These are phyloP conservation scores for Colletotrichum spaethianum DNA, from an alignment of 2,329 filamentous ascomycete species.

Conservation along the genomic window DNA sequence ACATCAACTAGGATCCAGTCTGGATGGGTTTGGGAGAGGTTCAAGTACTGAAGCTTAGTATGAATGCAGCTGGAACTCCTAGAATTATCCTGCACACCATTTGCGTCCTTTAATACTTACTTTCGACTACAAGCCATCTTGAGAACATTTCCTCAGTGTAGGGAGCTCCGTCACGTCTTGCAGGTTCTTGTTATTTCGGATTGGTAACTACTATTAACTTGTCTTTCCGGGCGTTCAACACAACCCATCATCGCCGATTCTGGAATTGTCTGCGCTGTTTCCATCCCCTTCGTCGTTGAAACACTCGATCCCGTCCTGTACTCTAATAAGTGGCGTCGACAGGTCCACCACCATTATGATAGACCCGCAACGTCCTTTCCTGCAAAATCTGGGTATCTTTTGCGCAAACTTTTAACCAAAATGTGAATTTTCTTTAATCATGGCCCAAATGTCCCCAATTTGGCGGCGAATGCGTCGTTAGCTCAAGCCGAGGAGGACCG, in stretches of 20 bases:
- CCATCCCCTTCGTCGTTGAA: neutral
- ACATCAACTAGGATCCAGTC: too few relatives aligned
- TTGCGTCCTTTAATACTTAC: neutral
- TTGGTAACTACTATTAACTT: neutral
- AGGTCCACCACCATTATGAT: too few relatives aligned
- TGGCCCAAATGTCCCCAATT: constrained; percentile 12
- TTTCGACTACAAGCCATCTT: neutral
- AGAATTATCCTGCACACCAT: neutral
- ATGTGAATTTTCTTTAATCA: neutral
- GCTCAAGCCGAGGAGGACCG: neutral
- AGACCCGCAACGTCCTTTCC: neutral
- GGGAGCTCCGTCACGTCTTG: neutral
- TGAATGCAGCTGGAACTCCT: neutral
- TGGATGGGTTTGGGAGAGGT: too few relatives aligned
- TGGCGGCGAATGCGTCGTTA: neutral
- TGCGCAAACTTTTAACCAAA: neutral
- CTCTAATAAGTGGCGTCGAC: neutral
- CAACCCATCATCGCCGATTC: neutral
- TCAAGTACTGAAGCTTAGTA: too few relatives aligned
- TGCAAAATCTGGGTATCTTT: neutral
- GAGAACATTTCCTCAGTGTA: neutral
- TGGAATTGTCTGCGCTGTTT: too few relatives aligned
- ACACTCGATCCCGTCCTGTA: neutral
- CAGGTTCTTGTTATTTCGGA: neutral
- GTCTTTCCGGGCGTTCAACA: neutral